A percentile compares a stretch with the other conserved stretches of the same genome.
phyloP scores from a whole-genome alignment of 2,329 filamentous ascomycete species.

The Clarireedia sp. region DNA sequence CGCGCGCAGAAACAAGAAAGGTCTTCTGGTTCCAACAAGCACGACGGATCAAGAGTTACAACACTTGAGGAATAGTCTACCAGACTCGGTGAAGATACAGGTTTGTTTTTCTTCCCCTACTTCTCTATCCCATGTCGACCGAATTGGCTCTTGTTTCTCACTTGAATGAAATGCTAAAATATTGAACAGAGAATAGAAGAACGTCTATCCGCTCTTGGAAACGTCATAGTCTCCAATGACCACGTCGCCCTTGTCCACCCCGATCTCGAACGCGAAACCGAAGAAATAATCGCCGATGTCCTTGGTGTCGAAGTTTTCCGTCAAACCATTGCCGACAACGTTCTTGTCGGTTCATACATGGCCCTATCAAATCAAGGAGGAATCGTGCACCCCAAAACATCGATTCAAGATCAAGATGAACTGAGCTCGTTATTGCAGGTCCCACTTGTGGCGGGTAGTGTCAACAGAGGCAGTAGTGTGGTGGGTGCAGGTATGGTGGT shows the following conservation, averaged over 20 bases:
- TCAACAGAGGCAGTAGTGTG: slow-evolving; percentile 88
- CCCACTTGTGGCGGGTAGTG: slow-evolving; percentile 84
- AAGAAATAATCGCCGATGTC: slow-evolving; percentile 96
- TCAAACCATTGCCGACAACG: slow-evolving; percentile 95
- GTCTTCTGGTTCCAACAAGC: slow-evolving; percentile 88
- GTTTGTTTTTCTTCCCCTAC: slow-evolving; percentile 14
- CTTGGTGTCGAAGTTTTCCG: slow-evolving; percentile 82
- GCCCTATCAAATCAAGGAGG: slow-evolving; percentile 90
- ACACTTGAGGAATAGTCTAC: slow-evolving; percentile 90
- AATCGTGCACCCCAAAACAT: slow-evolving; percentile 94
- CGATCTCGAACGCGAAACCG: slow-evolving; percentile 92
- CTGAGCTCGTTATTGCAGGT: slow-evolving; percentile 89
- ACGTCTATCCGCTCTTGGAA: slow-evolving; percentile 87
- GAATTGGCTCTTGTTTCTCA: neutral
- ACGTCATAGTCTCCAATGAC: slow-evolving; percentile 94
- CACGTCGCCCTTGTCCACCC: slow-evolving; percentile 95
- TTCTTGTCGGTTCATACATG: slow-evolving; percentile 96
- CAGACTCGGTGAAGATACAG: slow-evolving; percentile 81
- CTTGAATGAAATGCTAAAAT: no score
- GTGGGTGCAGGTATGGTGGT: slow-evolving; percentile 97
- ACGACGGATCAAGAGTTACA: slow-evolving; percentile 98
- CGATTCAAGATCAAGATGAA: slow-evolving; percentile 96
- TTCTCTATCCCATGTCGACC: no score
- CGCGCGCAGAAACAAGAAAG: slow-evolving; percentile 72
- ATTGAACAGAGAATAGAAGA: slow-evolving; percentile 77